Evolutionary conservation across 495 filamentous ascomycete genomes (phyloP).

Genomic region (Tuber melanosporum): DNA sequence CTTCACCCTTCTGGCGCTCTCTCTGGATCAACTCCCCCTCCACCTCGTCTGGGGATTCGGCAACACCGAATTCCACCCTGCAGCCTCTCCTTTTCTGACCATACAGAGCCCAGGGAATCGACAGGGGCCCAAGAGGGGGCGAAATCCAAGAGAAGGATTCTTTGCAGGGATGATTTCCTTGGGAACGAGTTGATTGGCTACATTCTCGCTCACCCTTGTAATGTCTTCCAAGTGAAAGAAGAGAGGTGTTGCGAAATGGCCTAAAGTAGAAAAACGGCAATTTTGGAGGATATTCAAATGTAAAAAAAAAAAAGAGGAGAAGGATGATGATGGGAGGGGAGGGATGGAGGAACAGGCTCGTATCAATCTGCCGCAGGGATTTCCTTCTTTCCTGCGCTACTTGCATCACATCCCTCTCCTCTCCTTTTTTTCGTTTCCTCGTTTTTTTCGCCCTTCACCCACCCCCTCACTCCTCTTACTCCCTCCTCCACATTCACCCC

Average conservation of each 20-base stretch:
- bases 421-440: conserved; percentile 20
- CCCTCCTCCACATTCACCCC: neutral
- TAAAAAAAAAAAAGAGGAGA: neutral
- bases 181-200: conserved; percentile 23
- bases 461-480: neutral
- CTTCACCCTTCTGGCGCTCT: conserved; percentile 3
- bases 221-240: conserved; percentile 5
- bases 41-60: conserved; percentile 34
- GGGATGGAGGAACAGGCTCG: conserved; percentile 16
- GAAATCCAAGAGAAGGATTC: conserved; percentile 36
- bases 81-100: conserved; percentile 17
- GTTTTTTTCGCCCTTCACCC: neutral
- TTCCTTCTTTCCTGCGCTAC: conserved; percentile 17
- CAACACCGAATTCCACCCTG: conserved; percentile 34
- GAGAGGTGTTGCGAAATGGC: conserved; percentile 32
- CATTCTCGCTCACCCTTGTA: conserved; percentile 31
- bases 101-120: conserved; percentile 10
- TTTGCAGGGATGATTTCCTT: conserved; percentile 29
- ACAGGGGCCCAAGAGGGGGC: conserved; percentile 13
- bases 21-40: conserved; percentile 7
- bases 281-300: conserved; percentile 4
- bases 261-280: conserved; percentile 22
- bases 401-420: conserved; percentile 34
- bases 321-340: neutral
- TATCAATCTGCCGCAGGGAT: conserved; percentile 39